These are phyloP conservation scores for Cicer bijugum DNA, from an alignment of 306 rosid species.

Conservation along the genomic window DNA sequence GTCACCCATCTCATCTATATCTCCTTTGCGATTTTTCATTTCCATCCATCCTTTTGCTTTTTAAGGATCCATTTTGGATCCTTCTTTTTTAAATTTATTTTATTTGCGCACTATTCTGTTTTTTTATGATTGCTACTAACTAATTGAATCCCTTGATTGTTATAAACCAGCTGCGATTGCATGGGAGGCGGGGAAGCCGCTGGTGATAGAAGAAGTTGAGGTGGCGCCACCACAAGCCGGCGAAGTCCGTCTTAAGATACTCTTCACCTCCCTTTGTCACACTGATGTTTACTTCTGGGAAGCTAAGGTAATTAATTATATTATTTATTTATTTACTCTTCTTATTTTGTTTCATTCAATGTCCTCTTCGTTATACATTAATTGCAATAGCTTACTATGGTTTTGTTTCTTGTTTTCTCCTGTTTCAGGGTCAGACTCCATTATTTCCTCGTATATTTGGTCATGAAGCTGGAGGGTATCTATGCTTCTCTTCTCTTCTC, in stretches of 20 bases:
- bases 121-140: background rate
- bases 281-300: conserved; percentile 65
- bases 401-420: background rate
- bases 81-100: too few relatives aligned
- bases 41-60: background rate
- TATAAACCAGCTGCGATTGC: conserved; percentile 51
- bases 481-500: conserved; percentile 31
- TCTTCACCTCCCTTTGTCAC: conserved; percentile 60
- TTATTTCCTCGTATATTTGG: conserved; percentile 92
- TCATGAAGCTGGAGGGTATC: conserved; percentile 93
- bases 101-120: background rate
- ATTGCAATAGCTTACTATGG: conserved; percentile 8
- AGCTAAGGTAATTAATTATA: conserved; percentile 47
- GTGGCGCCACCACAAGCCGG: conserved; percentile 61
- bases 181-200: conserved; percentile 63
- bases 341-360: background rate
- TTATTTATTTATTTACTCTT: background rate
- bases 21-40: background rate
- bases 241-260: conserved; percentile 64
- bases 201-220: conserved; percentile 56
- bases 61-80: background rate
- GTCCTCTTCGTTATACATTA: background rate
- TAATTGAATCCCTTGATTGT: background rate
- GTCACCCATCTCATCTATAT: background rate
- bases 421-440: conserved; percentile 79